A percentile compares a stretch with the other conserved stretches of the same genome.
These are phyloP conservation scores for Pyrenophora tritici-repentis DNA, from an alignment of 2,329 filamentous ascomycete genomes.

Conservation along the genomic window DNA sequence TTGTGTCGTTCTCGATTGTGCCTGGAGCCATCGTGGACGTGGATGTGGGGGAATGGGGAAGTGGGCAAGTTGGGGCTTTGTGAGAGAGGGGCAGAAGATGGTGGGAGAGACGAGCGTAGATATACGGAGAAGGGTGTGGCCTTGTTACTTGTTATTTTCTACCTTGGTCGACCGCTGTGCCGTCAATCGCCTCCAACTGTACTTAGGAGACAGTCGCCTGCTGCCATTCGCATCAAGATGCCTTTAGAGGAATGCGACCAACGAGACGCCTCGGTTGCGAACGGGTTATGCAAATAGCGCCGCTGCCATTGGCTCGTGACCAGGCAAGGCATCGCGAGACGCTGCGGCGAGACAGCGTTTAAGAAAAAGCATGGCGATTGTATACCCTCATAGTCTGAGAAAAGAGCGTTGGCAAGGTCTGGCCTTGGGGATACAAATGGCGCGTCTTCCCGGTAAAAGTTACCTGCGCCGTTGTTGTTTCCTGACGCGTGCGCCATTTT, in stretches of 20 bases:
- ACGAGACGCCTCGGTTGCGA: conserved; percentile 26
- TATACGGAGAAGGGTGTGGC: conserved; percentile 1
- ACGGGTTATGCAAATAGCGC: conserved; percentile 28
- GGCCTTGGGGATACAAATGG: not conserved
- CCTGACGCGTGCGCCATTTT: conserved; percentile 23
- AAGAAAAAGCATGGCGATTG: too few species aligned
- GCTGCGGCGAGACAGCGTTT: too few species aligned
- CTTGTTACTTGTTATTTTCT: conserved; percentile 35
- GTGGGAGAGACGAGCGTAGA: conserved; percentile 3
- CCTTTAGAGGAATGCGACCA: conserved; percentile 20
- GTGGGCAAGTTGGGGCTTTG: conserved; percentile 13
- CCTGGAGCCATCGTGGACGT: conserved; percentile 42
- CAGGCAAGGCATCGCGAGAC: not conserved
- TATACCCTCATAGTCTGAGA: not conserved
- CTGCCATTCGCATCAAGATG: conserved; percentile 23
- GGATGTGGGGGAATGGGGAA: conserved; percentile 15
- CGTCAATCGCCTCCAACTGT: conserved; percentile 33
- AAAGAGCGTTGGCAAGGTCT: not conserved
- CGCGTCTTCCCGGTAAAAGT: conserved; percentile 21
- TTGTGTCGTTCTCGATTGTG: conserved; percentile 35
- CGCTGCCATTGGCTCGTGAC: conserved; percentile 26
- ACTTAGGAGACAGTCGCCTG: conserved; percentile 23
- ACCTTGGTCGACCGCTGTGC: conserved; percentile 22
- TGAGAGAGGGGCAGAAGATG: not conserved
- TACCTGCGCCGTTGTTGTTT: conserved; percentile 18